Percentiles rank a stretch among this genome's conserved stretches.
phyloP scores from a whole-genome alignment of 106 monocot genomes.

The Allium sativum region DNA sequence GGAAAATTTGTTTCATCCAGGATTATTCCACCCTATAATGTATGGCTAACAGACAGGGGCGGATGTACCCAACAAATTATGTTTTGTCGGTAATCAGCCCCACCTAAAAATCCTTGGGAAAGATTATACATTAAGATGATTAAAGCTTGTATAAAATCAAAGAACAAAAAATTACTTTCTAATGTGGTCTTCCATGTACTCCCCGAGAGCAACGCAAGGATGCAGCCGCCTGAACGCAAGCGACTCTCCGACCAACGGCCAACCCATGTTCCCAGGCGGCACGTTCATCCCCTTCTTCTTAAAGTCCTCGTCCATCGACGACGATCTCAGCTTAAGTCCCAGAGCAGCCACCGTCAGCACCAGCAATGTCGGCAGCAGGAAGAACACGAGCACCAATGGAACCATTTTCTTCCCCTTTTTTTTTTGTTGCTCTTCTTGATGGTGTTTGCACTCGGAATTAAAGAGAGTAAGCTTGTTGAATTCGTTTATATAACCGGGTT shows the following conservation, averaged over 20 bases:
- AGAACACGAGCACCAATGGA: neutral
- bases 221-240: slow-evolving; percentile 51
- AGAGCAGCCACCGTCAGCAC: slow-evolving; percentile 3
- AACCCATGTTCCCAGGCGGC: slow-evolving; percentile 51
- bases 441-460: too few relatives aligned
- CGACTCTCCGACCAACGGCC: slow-evolving; percentile 68
- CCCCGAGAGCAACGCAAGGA: slow-evolving; percentile 32
- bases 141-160: neutral
- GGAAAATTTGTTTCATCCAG: too few relatives aligned
- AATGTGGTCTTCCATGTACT: slow-evolving; percentile 53
- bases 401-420: neutral
- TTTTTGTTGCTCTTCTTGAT: neutral
- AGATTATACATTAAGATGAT: neutral
- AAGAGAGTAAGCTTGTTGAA: too few relatives aligned
- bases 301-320: neutral
- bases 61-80: too few relatives aligned
- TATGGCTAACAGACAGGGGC: neutral
- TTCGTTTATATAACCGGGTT: too few relatives aligned
- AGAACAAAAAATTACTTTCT: slow-evolving; percentile 16
- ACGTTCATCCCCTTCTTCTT: slow-evolving; percentile 7
- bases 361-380: neutral
- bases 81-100: too few relatives aligned
- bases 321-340: neutral
- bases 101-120: too few relatives aligned
- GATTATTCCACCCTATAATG: too few relatives aligned